Evolutionary conservation across 2,329 filamentous ascomycete genomes (phyloP).

Genomic region (Talaromyces sp.): DNA sequence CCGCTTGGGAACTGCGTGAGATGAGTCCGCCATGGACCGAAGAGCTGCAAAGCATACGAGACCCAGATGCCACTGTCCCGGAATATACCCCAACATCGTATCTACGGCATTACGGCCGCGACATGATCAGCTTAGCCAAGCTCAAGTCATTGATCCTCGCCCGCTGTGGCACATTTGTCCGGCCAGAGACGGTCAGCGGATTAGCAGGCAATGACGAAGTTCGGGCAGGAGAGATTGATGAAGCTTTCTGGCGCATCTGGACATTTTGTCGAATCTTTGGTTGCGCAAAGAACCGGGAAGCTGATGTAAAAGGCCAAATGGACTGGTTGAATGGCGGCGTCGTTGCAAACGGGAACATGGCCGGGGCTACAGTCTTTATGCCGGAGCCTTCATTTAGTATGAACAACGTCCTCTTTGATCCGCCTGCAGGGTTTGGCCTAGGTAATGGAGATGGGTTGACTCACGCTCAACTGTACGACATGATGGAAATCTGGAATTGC

Average conservation of each 20-base stretch:
- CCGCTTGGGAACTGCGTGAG: constrained; percentile 57
- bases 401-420: constrained; percentile 49
- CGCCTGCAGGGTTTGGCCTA: constrained; percentile 52
- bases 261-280: constrained; percentile 61
- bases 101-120: constrained; percentile 45
- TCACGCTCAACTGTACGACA: constrained; percentile 55
- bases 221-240: constrained; percentile 49
- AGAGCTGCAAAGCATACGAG: constrained; percentile 33
- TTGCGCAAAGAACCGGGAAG: constrained; percentile 50
- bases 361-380: constrained; percentile 41
- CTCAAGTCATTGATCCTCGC: constrained; percentile 53
- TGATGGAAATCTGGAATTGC: constrained; percentile 61
- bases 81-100: constrained; percentile 52
- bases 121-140: constrained; percentile 48
- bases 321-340: constrained; percentile 58
- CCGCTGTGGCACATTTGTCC: constrained; percentile 51
- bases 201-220: constrained; percentile 43
- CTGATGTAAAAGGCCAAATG: constrained; percentile 54
- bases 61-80: constrained; percentile 42
- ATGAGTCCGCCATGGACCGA: constrained; percentile 48
- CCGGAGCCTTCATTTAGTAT: constrained; percentile 47
- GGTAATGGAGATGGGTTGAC: constrained; percentile 52
- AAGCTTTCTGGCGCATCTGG: constrained; percentile 62
- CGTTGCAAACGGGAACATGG: constrained; percentile 44
- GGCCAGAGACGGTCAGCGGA: constrained; percentile 50